These are phyloP conservation scores for Oehlia diaphana DNA, from an alignment of 192 early-diverging fungal species.

Conservation along the genomic window DNA sequence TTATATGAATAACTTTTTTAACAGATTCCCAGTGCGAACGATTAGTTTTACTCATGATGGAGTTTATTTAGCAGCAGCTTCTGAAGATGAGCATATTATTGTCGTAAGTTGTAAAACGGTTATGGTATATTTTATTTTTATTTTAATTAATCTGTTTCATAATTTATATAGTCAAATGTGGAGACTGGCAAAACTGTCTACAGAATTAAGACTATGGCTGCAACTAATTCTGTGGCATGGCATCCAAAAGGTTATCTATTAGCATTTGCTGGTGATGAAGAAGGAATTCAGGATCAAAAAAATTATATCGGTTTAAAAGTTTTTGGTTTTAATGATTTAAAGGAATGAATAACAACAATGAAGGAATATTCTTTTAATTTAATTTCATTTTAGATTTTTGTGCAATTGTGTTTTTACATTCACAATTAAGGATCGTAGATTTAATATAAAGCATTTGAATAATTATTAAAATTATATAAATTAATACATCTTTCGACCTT, in stretches of 20 bases:
- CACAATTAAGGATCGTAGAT: no score
- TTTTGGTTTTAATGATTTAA: conserved; percentile 21
- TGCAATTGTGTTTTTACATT: no score
- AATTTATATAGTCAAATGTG: conserved; percentile 58
- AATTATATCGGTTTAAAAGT: conserved; percentile 21
- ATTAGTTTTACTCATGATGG: conserved; percentile 82
- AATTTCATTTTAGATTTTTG: no score
- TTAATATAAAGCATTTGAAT: no score
- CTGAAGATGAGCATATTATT: conserved; percentile 77
- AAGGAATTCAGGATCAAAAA: conserved; percentile 24
- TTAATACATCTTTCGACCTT: no score
- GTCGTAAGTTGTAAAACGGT: conserved; percentile 54
- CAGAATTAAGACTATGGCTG: conserved; percentile 62
- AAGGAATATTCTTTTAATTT: no score
- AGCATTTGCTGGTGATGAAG: conserved; percentile 78
- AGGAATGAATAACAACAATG: background rate
- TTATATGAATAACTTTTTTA: background rate
- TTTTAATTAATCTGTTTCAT: background rate
- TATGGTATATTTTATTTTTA: background rate
- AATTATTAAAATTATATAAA: no score
- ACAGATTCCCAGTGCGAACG: conserved; percentile 73
- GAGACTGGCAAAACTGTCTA: conserved; percentile 72
- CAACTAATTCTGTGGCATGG: conserved; percentile 79
- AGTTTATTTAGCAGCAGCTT: conserved; percentile 69
- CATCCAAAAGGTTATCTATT: conserved; percentile 75